Conservation (phyloP, 2,329 filamentous ascomycete genomes). For the Chaetomium globosum region DNA sequence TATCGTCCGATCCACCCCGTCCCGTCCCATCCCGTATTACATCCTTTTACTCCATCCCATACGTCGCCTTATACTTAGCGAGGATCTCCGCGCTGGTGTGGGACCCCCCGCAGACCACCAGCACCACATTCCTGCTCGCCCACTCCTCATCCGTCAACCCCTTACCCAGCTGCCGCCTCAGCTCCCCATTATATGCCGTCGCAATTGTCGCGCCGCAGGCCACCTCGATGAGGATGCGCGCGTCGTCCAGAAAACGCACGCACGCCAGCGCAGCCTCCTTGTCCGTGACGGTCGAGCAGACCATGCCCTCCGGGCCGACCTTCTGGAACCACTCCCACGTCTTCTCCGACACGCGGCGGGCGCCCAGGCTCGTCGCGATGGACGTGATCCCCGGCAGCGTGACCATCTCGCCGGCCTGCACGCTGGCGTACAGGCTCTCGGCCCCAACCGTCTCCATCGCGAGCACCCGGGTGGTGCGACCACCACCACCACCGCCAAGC, state of each 20-base stretch:
- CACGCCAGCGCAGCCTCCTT: slow-evolving; percentile 79
- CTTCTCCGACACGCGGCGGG: slow-evolving; percentile 62
- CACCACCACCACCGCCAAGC: slow-evolving; percentile 34
- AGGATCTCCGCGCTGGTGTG: slow-evolving; percentile 66
- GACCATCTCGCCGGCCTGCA: slow-evolving; percentile 57
- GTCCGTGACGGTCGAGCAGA: slow-evolving; percentile 68
- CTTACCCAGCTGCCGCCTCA: slow-evolving; percentile 63
- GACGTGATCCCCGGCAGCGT: slow-evolving; percentile 71
- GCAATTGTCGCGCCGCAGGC: slow-evolving; percentile 83
- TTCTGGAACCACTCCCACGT: slow-evolving; percentile 61
- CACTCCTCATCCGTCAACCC: slow-evolving; percentile 59
- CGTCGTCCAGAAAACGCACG: slow-evolving; percentile 77
- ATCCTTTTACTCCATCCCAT: slow-evolving; percentile 35
- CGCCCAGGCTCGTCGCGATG: slow-evolving; percentile 71
- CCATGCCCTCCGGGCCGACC: slow-evolving; percentile 46
- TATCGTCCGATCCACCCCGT: background rate
- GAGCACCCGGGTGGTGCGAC: slow-evolving; percentile 53
- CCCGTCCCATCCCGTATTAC: background rate
- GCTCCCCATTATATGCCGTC: slow-evolving; percentile 62
- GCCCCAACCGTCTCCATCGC: slow-evolving; percentile 75
- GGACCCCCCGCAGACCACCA: slow-evolving; percentile 81
- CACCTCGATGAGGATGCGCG: slow-evolving; percentile 77
- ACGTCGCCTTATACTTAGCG: slow-evolving; percentile 57
- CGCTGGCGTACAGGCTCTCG: slow-evolving; percentile 62
- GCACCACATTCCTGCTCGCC: slow-evolving; percentile 71